These are phyloP conservation scores for Leptodermis oblonga DNA, from an alignment of 257 asterid species.

Conservation along the genomic window DNA sequence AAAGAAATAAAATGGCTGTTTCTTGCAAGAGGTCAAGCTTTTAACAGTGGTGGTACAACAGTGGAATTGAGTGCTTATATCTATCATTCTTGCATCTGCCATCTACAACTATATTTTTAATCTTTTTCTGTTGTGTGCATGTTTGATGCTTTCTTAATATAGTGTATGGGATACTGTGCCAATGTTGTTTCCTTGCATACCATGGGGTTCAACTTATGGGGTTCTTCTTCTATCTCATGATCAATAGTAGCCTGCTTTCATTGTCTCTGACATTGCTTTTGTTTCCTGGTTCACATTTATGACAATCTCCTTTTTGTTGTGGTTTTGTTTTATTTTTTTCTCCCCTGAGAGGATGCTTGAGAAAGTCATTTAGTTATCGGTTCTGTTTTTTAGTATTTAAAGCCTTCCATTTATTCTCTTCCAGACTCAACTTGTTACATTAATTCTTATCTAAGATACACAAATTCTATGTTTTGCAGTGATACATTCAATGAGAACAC, in stretches of 20 bases:
- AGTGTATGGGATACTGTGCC: background rate
- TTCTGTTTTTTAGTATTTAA: constrained; percentile 7
- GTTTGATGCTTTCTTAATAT: background rate
- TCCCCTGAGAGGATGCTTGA: background rate
- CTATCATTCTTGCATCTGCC: background rate
- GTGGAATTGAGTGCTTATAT: background rate
- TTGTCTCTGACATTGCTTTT: background rate
- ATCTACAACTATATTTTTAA: background rate
- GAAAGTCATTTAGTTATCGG: background rate
- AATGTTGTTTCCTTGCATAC: background rate
- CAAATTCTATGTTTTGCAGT: constrained; percentile 39
- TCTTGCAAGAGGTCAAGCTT: background rate
- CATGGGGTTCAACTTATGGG: background rate
- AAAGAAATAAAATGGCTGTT: background rate
- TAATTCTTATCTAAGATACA: constrained; percentile 11
- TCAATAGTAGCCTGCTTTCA: background rate
- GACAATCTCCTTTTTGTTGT: background rate
- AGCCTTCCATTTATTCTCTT: constrained; percentile 6
- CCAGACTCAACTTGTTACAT: background rate
- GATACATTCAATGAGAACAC: constrained; percentile 93
- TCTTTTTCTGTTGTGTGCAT: background rate
- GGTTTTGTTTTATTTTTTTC: background rate
- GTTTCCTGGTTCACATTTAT: background rate
- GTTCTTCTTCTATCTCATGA: background rate
- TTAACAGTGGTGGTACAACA: background rate